Base-by-base conservation (phyloP, 2,329 filamentous ascomycete genomes). In the Endocalyx cinctus region DNA sequence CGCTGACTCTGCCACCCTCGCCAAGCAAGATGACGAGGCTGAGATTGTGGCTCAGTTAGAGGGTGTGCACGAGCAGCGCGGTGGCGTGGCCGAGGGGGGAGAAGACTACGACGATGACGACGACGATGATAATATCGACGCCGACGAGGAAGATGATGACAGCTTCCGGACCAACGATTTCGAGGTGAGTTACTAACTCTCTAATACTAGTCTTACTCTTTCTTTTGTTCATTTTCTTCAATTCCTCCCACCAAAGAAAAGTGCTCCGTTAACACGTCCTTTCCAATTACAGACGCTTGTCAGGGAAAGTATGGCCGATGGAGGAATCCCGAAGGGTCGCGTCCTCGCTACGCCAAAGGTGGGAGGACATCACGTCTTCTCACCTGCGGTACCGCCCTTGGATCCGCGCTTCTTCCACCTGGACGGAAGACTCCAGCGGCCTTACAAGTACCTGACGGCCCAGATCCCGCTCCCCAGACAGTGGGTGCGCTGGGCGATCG, bases 381-480 rank as follows among this genome's bases (percentile, higher is more conserved):
- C 34, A 14, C 34, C 39, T 4, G 17, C 39, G 5, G 31, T 29
- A 4, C 42, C 42, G 19, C 37, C 33, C 10, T 34, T 45, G 11
- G 37, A 42, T 31, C 11, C 17, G 8, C 42, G 42, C 11, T 45
- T 45, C 33, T 45, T 45, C 27, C 39, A 45, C 34, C 39, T 37
- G 4, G 39, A 45, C 31, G 42, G 42, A 17, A 27, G 39, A 5
- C 27, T 45, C 2, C 37, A 42, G 10, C 25, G 31, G 12, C 25
- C 35, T 3, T 45, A 40, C 29, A 38, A 34, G 37, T 42, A 45
- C n/a, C 39, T 45, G 12, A 42, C 39, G 6, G 35, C 35, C 10
- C 37, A 39, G 26, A 43, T 45, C n/a, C 42, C 42, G 12, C 37
- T 45, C 2, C 42, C 42, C 2, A 29, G 35, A 7, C 33, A 35